A percentile compares a stretch with the other conserved stretches of the same genome.
These are phyloP conservation scores for Dactylonectria estremocensis DNA, from an alignment of 2,329 filamentous ascomycete genomes.

Conservation along the genomic window DNA sequence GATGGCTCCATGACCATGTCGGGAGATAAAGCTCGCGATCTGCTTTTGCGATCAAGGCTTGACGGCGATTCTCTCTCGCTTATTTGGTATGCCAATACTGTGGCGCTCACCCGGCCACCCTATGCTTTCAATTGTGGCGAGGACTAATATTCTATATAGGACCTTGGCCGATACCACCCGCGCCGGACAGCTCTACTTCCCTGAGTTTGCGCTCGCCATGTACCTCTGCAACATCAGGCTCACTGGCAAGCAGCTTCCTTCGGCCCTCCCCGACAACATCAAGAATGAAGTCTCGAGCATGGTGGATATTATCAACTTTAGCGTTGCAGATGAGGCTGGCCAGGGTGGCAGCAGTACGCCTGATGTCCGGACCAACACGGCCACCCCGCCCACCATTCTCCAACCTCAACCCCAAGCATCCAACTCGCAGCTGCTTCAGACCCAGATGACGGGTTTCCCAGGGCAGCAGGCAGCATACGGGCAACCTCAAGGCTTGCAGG, in stretches of 20 bases:
- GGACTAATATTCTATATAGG: conserved; percentile 64
- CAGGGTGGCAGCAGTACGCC: conserved; percentile 73
- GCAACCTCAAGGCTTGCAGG: conserved; percentile 72
- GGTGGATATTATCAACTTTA: conserved; percentile 99
- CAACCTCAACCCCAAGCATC: conserved; percentile 83
- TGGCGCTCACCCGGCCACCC: not conserved
- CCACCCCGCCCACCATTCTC: conserved; percentile 70
- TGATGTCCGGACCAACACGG: conserved; percentile 72
- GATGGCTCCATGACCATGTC: conserved; percentile 88
- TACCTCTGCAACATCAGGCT: conserved; percentile 97
- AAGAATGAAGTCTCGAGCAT: conserved; percentile 99
- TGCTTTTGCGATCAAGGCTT: conserved; percentile 89
- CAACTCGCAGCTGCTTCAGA: conserved; percentile 75
- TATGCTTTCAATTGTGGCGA: not conserved
- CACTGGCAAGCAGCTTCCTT: conserved; percentile 86
- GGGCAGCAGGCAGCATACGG: conserved; percentile 71
- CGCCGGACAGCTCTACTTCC: conserved; percentile 95
- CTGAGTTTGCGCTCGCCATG: conserved; percentile 98
- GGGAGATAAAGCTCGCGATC: conserved; percentile 91
- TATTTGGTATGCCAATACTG: conserved; percentile 80
- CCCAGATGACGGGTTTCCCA: conserved; percentile 80
- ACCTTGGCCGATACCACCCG: conserved; percentile 95
- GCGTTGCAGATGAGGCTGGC: conserved; percentile 80
- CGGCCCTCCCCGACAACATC: conserved; percentile 83
- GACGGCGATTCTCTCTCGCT: conserved; percentile 90